A percentile compares a stretch with the other conserved stretches of the same genome.
These are phyloP conservation scores for Calamus simplicifolius DNA, from an alignment of 176 grass and related monocot genomes.

Conservation along the genomic window DNA sequence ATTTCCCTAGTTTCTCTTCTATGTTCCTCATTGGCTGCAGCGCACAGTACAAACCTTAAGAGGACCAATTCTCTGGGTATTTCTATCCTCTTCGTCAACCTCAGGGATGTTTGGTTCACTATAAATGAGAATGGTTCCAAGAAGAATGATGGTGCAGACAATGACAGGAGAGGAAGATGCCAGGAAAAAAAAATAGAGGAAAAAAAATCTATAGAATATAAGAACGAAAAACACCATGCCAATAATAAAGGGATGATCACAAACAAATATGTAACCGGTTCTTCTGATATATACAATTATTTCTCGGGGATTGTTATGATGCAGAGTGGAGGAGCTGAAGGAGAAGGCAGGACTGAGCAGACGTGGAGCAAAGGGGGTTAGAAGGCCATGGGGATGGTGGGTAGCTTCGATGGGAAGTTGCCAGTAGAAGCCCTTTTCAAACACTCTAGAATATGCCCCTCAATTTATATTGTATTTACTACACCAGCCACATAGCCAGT, in stretches of 20 bases:
- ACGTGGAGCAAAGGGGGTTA: no score
- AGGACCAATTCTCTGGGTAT: background rate
- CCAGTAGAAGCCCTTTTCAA: no score
- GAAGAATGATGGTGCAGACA: slow-evolving; percentile 45
- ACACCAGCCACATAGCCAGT: no score
- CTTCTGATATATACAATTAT: slow-evolving; percentile 26
- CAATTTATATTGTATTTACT: no score
- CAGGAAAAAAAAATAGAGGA: slow-evolving; percentile 32
- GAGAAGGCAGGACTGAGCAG: no score
- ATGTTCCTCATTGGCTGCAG: background rate
- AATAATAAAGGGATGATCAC: slow-evolving; percentile 24
- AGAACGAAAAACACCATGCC: slow-evolving; percentile 22
- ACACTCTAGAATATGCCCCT: no score
- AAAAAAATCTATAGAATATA: slow-evolving; percentile 26
- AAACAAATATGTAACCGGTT: slow-evolving; percentile 24
- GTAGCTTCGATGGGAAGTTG: no score
- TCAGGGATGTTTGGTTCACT: slow-evolving; percentile 32
- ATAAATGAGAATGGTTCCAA: slow-evolving; percentile 45
- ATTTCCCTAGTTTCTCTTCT: slow-evolving; percentile 11
- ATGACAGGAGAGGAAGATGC: slow-evolving; percentile 38
- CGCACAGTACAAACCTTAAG: background rate
- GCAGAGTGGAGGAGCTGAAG: no score
- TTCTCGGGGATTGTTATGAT: background rate
- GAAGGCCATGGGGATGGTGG: no score
- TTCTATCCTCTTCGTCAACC: slow-evolving; percentile 28